Evolutionary conservation across 768 basidiomycete species (phyloP).

Genomic region (Mycena rebaudengoi): DNA sequence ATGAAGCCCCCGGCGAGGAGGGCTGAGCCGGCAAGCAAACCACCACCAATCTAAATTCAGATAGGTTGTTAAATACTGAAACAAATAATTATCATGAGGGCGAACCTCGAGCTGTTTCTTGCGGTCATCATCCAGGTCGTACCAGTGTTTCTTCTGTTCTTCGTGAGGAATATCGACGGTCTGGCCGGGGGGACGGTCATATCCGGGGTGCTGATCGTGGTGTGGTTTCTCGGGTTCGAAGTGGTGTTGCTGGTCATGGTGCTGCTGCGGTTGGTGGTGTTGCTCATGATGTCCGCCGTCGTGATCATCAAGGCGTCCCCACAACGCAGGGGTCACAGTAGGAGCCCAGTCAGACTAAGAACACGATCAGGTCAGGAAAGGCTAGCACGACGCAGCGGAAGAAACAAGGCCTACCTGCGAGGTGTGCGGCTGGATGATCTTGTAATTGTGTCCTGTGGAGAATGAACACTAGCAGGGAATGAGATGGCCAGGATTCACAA

Average conservation of each 20-base stretch:
- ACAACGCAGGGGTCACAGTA: constrained; percentile 66
- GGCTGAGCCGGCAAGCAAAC: constrained; percentile 63
- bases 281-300: constrained; percentile 35
- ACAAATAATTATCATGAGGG: neutral
- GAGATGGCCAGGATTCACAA: constrained; percentile 12
- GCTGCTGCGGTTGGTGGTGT: constrained; percentile 39
- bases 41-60: constrained; percentile 72
- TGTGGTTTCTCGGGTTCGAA: constrained; percentile 37
- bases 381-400: neutral
- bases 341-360: constrained; percentile 76
- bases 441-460: constrained; percentile 61
- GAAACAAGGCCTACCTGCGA: constrained; percentile 61
- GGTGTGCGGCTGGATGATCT: constrained; percentile 75
- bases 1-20: constrained; percentile 57
- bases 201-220: constrained; percentile 26
- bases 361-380: neutral
- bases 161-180: constrained; percentile 45
- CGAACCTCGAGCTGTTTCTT: constrained; percentile 68
- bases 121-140: constrained; percentile 57
- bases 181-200: constrained; percentile 27
- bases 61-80: constrained; percentile 11
- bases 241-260: constrained; percentile 38
- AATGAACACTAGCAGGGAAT: neutral
- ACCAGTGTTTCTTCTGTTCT: constrained; percentile 65
- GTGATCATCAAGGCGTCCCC: constrained; percentile 60